Conservation (phyloP, 495 filamentous ascomycete genomes). For the Aspergillus funiculosus region DNA sequence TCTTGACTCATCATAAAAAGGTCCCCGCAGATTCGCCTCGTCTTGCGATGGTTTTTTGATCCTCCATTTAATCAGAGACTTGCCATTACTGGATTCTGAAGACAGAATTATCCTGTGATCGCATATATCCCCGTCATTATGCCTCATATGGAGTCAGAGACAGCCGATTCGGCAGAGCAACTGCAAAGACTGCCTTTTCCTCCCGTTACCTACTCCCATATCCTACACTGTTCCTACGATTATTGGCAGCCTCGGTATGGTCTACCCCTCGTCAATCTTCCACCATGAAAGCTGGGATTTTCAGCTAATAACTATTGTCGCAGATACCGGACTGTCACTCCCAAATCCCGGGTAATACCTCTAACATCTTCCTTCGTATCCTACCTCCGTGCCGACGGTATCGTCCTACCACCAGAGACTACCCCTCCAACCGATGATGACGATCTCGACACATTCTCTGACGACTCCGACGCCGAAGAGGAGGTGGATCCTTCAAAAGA, state of each 20-base stretch:
- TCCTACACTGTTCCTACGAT: constrained; percentile 90
- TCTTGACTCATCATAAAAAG: constrained; percentile 15
- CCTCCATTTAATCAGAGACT: no score
- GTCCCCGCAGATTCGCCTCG: constrained; percentile 1
- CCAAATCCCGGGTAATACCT: constrained; percentile 78
- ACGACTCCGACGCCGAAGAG: constrained; percentile 41
- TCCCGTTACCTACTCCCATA: constrained; percentile 75
- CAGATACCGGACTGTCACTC: constrained; percentile 73
- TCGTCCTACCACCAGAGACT: constrained; percentile 64
- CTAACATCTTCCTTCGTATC: constrained; percentile 66
- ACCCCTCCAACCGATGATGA: constrained; percentile 32
- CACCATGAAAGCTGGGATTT: not conserved
- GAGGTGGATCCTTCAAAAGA: constrained; percentile 50
- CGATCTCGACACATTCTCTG: constrained; percentile 34
- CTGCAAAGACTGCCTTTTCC: constrained; percentile 61
- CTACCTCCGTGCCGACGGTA: constrained; percentile 90
- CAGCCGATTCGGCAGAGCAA: constrained; percentile 17
- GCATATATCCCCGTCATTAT: constrained; percentile 21
- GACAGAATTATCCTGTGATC: no score
- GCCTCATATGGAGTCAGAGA: constrained; percentile 31
- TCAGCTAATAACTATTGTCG: not conserved
- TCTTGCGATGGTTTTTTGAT: no score
- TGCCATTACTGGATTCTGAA: no score
- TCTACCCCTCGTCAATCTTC: not conserved
- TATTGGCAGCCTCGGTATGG: constrained; percentile 67